phyloP scores from a whole-genome alignment of 345 rosid species.

The Salix viminalis region DNA sequence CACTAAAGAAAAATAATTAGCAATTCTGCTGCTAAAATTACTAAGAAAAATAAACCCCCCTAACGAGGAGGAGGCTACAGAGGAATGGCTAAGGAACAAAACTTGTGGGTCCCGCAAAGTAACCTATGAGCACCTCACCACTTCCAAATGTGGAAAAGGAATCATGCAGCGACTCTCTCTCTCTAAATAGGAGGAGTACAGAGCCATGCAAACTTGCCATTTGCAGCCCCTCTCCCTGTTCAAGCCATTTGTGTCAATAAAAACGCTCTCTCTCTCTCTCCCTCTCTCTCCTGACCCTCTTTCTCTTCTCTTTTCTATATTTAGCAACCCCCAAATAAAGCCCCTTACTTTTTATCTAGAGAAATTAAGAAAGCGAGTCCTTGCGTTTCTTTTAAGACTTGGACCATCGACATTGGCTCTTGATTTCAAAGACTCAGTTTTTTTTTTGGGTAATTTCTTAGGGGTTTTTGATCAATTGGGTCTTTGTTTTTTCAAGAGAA shows the following conservation, averaged over 20 bases:
- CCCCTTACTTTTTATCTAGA: background rate
- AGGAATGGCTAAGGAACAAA: background rate
- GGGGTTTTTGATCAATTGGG: slow-evolving; percentile 8
- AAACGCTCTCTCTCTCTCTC: slow-evolving; percentile 22
- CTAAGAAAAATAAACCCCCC: background rate
- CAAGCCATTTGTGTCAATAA: slow-evolving; percentile 22
- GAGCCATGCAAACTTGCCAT: slow-evolving; percentile 67
- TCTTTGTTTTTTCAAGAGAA: background rate
- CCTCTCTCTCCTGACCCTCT: slow-evolving; percentile 2
- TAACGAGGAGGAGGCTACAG: background rate
- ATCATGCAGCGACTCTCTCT: slow-evolving; percentile 22
- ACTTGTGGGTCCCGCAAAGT: slow-evolving; percentile 12
- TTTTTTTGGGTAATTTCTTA: background rate
- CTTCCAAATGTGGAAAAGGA: slow-evolving; percentile 30
- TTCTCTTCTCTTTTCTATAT: slow-evolving; percentile 33
- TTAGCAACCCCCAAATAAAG: slow-evolving; percentile 42
- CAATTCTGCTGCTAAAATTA: background rate
- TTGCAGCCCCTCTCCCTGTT: slow-evolving; percentile 28
- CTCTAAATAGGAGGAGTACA: slow-evolving; percentile 42
- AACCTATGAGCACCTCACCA: slow-evolving; percentile 22
- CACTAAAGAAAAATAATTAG: no score
- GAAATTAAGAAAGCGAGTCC: background rate
- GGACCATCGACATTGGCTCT: background rate
- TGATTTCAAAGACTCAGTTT: background rate
- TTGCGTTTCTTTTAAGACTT: background rate